Evolutionary conservation across 1,139 yeast species (phyloP), one percentile per base, ranked within the genome.

Genomic region (Kodamaea sp.): DNA sequence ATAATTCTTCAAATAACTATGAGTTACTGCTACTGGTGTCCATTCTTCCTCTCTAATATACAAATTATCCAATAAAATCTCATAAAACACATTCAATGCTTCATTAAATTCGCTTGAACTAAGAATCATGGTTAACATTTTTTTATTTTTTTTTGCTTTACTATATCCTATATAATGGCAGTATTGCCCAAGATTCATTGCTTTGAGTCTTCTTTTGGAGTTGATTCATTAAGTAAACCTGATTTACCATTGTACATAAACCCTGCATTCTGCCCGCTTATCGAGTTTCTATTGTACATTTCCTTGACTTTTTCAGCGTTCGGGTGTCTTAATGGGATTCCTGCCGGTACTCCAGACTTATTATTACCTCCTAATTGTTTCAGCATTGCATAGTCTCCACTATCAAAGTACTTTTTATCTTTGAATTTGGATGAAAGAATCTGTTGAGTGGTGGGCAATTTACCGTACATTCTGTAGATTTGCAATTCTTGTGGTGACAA

Each of bases 361-460:
- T 48, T 44, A 30, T 52, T 52, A n/a, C 57, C 57, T 1, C 70
- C 71, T 39, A 66, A 50, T 48, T 70, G 75, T 53, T 89, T 84
- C 49, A 87, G 88, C 78, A 92, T 78, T 23, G 97, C 97, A 60
- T 94, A 92, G 63, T 92, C 99, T 20, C 98, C 98, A 45, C 96
- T 86, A 55, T 92, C 99, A 57, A 92, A 94, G 63, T 84, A 92
- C 65, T 89, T 89, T 54, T 96, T 81, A 53, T 92, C 97, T 60
- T 84, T 84, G 50, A 84, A 67, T 60, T 87, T 88, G 49, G 84
- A 79, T 41, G 86, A 76, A 44, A 92, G 74, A 29, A 92, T 71
- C 48, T 90, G 97, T 44, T 85, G 85, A 40, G 84, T 82, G 29
- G 92, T 78, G 32, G 98, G 98, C 42, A 92, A 68, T 58, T 83